Conservation (phyloP, 2,329 filamentous ascomycete species). For the Scedosporium dehoogii region DNA sequence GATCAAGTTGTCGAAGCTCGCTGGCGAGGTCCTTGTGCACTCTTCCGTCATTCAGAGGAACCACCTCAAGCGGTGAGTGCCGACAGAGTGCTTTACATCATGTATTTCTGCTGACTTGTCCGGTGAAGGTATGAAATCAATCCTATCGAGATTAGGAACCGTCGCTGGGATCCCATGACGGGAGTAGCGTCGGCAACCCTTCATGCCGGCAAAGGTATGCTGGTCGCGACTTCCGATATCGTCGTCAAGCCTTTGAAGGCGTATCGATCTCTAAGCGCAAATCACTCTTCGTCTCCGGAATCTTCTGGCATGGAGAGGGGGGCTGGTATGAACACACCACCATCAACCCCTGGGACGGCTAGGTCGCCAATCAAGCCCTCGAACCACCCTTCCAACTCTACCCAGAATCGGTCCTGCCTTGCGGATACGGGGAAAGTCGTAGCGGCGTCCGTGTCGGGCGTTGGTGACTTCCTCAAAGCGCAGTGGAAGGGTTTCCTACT, state of each 20-base stretch:
- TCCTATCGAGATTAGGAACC: slow-evolving; percentile 21
- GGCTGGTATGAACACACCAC: not conserved
- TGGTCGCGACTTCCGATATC: slow-evolving; percentile 10
- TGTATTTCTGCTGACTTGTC: not conserved
- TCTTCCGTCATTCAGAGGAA: slow-evolving; percentile 24
- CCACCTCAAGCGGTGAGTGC: not conserved
- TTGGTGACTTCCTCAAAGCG: slow-evolving; percentile 27
- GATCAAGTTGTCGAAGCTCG: slow-evolving; percentile 2
- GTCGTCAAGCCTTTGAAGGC: slow-evolving; percentile 12
- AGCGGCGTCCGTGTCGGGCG: slow-evolving; percentile 10
- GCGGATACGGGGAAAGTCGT: not conserved
- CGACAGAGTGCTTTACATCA: not conserved
- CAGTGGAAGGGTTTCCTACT: slow-evolving; percentile 28
- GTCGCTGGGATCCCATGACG: slow-evolving; percentile 23
- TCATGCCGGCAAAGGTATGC: slow-evolving; percentile 9
- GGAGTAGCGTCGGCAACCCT: slow-evolving; percentile 12
- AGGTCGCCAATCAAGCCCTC: not conserved
- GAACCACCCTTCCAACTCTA: not conserved
- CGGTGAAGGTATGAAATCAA: not conserved
- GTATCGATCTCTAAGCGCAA: slow-evolving; percentile 7
- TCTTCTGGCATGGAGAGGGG: not conserved
- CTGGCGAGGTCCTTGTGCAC: not conserved
- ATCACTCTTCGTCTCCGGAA: not conserved
- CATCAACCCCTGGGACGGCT: not conserved
- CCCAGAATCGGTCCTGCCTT: not conserved